phyloP scores from a whole-genome alignment of 164 flowering plant species.

The Cinnamomum micranthum region DNA sequence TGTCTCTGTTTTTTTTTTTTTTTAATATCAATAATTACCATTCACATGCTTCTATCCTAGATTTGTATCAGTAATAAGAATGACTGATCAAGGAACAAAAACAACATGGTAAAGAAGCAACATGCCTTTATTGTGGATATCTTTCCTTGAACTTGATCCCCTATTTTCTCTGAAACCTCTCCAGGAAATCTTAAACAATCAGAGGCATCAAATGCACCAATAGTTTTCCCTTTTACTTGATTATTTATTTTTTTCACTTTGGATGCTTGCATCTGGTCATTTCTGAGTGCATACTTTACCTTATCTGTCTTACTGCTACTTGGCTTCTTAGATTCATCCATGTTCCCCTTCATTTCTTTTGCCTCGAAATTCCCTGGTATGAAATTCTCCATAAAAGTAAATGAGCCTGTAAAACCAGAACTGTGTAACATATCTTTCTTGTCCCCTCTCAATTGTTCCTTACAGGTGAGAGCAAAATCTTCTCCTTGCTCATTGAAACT shows the following conservation, averaged over 20 bases:
- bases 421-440: conserved; percentile 3
- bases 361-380: conserved; percentile 5
- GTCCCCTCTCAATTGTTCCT: conserved; percentile 11
- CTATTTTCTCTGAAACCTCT: conserved; percentile 12
- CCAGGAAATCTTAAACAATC: conserved; percentile 1
- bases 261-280: conserved; percentile 7
- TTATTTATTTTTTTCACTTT: not conserved
- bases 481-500: conserved; percentile 6
- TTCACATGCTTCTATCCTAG: no score
- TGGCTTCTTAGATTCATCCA: not conserved
- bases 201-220: not conserved
- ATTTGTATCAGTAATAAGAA: not conserved
- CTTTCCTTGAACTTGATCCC: conserved; percentile 13
- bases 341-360: not conserved
- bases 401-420: not conserved
- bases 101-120: conserved; percentile 1
- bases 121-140: conserved; percentile 25
- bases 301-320: not conserved
- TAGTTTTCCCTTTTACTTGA: conserved; percentile 3
- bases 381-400: not conserved
- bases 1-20: no score
- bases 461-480: not conserved
- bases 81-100: not conserved
- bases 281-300: conserved; percentile 1
- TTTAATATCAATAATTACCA: no score